A percentile compares a stretch with the other conserved stretches of the same genome.
These are phyloP conservation scores for Pseudocercospora vitis DNA, from an alignment of 2,329 filamentous ascomycete species.

Conservation along the genomic window DNA sequence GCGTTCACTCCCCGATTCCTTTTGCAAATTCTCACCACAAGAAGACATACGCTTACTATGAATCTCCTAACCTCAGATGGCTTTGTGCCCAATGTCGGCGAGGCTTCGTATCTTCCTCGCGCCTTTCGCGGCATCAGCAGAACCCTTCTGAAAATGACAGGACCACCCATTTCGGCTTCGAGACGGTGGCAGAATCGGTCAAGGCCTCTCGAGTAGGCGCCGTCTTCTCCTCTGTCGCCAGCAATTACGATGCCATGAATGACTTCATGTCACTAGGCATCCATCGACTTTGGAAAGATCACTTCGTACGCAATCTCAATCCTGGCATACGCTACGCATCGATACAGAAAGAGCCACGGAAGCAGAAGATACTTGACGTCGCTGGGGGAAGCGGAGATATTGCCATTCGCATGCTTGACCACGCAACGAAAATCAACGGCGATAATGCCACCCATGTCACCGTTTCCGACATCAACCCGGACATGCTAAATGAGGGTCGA, in stretches of 20 bases:
- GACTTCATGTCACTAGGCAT: constrained; percentile 98
- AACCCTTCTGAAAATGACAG: constrained; percentile 46
- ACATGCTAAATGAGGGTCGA: constrained; percentile 87
- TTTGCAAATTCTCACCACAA: no score
- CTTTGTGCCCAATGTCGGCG: constrained; percentile 30
- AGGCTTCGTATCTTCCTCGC: constrained; percentile 22
- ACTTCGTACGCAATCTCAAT: constrained; percentile 89
- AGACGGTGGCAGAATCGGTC: constrained; percentile 76
- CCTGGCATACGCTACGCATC: constrained; percentile 63
- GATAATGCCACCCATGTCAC: constrained; percentile 81
- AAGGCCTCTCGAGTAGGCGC: constrained; percentile 75
- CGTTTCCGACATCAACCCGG: constrained; percentile 92
- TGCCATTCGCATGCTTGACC: constrained; percentile 91
- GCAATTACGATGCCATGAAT: constrained; percentile 97
- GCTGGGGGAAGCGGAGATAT: constrained; percentile 97
- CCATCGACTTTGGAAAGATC: constrained; percentile 95
- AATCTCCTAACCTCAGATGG: no score
- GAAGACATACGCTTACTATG: no score
- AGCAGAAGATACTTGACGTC: constrained; percentile 84
- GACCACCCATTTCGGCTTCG: constrained; percentile 87
- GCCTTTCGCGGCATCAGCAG: constrained; percentile 28
- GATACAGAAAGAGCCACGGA: constrained; percentile 37
- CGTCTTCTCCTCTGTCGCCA: constrained; percentile 93
- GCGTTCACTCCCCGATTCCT: no score
- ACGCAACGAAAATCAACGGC: constrained; percentile 75